Percentiles rank a stretch among this genome's conserved stretches.
These are phyloP conservation scores for Pyrenophora seminiperda DNA, from an alignment of 2,329 filamentous ascomycete genomes.

Conservation along the genomic window DNA sequence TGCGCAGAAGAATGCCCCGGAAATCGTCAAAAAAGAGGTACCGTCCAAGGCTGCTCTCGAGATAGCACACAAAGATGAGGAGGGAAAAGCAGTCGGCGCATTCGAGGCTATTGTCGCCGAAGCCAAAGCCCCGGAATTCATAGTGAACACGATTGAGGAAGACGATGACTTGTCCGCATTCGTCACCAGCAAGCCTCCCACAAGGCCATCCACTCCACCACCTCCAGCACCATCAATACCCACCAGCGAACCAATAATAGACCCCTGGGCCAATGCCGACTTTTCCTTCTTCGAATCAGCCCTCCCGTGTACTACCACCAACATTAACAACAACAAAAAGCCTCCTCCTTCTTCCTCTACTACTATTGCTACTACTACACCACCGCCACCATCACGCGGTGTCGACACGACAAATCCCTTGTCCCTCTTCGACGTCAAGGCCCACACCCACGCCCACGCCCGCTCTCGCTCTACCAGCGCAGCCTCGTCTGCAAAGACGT, in stretches of 20 bases:
- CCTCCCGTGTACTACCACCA: too few species aligned
- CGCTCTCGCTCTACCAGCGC: constrained; percentile 15
- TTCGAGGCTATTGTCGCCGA: not conserved
- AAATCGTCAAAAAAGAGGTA: constrained; percentile 10
- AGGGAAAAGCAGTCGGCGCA: not conserved
- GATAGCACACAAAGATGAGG: not conserved
- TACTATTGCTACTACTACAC: not conserved
- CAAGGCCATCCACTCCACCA: constrained; percentile 14
- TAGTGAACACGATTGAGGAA: not conserved
- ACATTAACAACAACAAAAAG: constrained; percentile 6
- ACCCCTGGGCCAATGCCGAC: constrained; percentile 24
- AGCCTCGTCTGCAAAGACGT: constrained; percentile 20
- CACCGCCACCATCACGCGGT: constrained; percentile 6
- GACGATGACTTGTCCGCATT: constrained; percentile 11
- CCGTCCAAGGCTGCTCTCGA: not conserved
- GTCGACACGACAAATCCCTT: constrained; percentile 27
- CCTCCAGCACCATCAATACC: not conserved
- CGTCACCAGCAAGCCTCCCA: not conserved
- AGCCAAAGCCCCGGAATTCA: not conserved
- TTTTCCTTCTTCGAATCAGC: constrained; percentile 42
- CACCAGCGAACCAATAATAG: constrained; percentile 5
- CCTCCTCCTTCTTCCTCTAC: too few species aligned
- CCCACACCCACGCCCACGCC: too few species aligned
- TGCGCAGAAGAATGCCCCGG: not conserved
- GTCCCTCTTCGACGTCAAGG: constrained; percentile 37